Conservation (phyloP, 2,329 filamentous ascomycete species). For the Fusarium graminum region DNA sequence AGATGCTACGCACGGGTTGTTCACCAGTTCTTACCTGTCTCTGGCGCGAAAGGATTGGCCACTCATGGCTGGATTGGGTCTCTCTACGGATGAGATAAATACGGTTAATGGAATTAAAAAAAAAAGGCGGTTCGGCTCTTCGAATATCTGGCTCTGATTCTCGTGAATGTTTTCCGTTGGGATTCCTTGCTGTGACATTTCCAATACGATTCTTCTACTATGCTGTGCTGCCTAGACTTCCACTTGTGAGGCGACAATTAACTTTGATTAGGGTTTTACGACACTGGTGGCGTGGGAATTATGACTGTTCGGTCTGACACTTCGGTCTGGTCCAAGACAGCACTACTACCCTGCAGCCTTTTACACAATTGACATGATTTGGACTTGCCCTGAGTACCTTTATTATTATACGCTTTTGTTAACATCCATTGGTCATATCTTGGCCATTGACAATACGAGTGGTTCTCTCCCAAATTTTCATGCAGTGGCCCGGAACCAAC, state of each 20-base stretch:
- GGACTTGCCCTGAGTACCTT: background rate
- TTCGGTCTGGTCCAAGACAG: background rate
- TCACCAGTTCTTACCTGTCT: constrained; percentile 51
- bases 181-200: background rate
- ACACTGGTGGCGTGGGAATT: background rate
- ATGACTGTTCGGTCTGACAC: constrained; percentile 19
- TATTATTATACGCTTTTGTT: background rate
- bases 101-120: constrained; percentile 51
- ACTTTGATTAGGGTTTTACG: constrained; percentile 21
- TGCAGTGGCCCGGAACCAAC: too few species aligned
- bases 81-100: constrained; percentile 48
- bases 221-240: background rate
- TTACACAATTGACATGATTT: background rate
- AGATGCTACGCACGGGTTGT: constrained; percentile 52
- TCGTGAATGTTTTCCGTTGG: background rate
- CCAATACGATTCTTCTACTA: background rate
- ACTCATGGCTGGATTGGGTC: constrained; percentile 51
- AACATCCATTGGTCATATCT: constrained; percentile 6
- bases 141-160: constrained; percentile 5
- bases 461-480: too few species aligned
- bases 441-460: too few species aligned
- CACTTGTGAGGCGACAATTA: background rate
- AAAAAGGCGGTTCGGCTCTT: constrained; percentile 49
- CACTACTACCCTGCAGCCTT: background rate
- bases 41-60: constrained; percentile 51